Evolutionary conservation across 164 flowering plant genomes (phyloP), one percentile per base, ranked within the genome.

Genomic region (Platanus orientalis): DNA sequence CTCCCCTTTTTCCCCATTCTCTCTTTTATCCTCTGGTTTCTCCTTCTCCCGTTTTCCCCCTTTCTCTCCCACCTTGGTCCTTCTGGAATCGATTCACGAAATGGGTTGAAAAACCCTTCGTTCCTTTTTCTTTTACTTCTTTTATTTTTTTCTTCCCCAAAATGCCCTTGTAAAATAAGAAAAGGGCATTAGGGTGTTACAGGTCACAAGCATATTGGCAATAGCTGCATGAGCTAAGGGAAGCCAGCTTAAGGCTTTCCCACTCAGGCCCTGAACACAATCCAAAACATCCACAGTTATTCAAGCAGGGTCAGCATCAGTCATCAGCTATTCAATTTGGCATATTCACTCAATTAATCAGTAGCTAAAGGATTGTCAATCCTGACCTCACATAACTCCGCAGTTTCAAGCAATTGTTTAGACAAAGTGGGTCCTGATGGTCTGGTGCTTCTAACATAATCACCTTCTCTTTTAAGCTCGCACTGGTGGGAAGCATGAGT

Each of bases 231-330:
- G 95, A 7, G 97, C 78, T 71, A 95, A 73, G 25, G 99, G 99
- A 71, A 95, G 99, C 78, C 90, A 92, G 62, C 99, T 85, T 60
- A 95, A 79, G 20, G 94, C 76, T 65, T 97, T 81, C 71, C 99
- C 99, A 69, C 97, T 95, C 73, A 89, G 70, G 17, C 99, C 97
- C 97, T 94, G 78, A 6, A 6, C 49, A 27, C 56, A 17, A 59
- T 24, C 17, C 62, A 53, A 54, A 60, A 57, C 45, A 65, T 13
- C 0, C 7, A 20, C 20, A 1, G 19, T 21, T 2, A 20, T 29
- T 17, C 14, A 13, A 16, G n/a, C n/a, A n/a, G n/a, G 53, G 47
- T 57, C 47, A 54, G 57, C 24, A 66, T 51, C 49, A 34, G 24
- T 23, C 21, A 26, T 12, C 39, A 3, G 7, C n/a, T n/a, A n/a